phyloP scores from a whole-genome alignment of 305 asterid genomes.

The Fraxinus xanthoxyloides region DNA sequence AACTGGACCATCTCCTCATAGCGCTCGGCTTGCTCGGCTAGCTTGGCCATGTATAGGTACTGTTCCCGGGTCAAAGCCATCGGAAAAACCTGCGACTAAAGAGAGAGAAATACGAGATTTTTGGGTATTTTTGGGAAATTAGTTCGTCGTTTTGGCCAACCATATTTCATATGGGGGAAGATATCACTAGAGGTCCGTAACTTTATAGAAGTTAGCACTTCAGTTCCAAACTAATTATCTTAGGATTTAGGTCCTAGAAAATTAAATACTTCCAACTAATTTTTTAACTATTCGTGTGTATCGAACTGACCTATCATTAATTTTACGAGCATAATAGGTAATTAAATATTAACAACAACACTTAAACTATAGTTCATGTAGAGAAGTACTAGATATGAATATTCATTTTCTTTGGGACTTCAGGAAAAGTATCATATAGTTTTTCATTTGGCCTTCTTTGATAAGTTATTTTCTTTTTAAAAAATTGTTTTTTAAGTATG shows the following conservation, averaged over 20 bases:
- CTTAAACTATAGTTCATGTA: not conserved
- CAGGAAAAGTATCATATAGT: not conserved
- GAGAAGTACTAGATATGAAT: not conserved
- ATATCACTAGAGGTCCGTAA: not conserved
- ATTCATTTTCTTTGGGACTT: not conserved
- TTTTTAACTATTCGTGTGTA: not conserved
- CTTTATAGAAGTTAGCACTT: not conserved
- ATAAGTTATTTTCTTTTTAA: no score
- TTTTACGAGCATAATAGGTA: not conserved
- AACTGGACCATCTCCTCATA: constrained; percentile 69
- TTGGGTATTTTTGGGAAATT: not conserved
- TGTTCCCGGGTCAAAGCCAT: constrained; percentile 57
- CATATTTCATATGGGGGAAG: not conserved
- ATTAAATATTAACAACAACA: not conserved
- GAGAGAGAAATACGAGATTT: not conserved
- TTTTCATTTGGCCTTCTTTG: not conserved
- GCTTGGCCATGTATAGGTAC: constrained; percentile 58
- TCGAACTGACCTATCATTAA: not conserved
- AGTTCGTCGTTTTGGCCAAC: not conserved
- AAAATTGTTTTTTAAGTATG: no score
- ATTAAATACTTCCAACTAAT: not conserved
- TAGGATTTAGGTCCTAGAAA: not conserved
- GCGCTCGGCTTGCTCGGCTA: constrained; percentile 70
- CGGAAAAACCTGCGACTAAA: not conserved
- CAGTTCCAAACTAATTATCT: not conserved